Conservation (phyloP, 345 rosid genomes). For the Populus deltoides region DNA sequence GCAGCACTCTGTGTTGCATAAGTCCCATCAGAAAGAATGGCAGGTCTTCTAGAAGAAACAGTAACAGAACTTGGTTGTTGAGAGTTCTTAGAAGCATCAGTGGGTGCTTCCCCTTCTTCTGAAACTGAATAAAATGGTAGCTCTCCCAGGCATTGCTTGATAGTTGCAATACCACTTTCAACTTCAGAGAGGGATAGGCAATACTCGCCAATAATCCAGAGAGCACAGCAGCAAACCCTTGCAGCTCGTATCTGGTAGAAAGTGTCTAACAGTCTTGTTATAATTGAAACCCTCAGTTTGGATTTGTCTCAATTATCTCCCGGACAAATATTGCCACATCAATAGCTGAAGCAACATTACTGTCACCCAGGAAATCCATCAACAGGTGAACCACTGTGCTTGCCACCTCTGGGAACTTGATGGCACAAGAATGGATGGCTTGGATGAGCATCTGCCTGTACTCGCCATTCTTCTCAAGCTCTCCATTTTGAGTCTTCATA, state of each 20-base stretch:
- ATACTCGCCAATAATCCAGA: constrained; percentile 91
- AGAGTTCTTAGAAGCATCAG: constrained; percentile 55
- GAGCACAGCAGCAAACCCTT: constrained; percentile 83
- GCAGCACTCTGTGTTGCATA: constrained; percentile 95
- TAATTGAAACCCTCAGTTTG: constrained; percentile 82
- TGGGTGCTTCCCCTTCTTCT: constrained; percentile 58
- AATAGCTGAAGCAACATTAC: constrained; percentile 83
- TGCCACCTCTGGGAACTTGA: constrained; percentile 93
- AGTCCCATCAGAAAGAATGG: constrained; percentile 87
- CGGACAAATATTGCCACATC: constrained; percentile 78
- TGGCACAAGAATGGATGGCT: constrained; percentile 83
- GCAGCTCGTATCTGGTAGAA: constrained; percentile 89
- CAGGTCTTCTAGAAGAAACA: constrained; percentile 77
- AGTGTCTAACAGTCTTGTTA: constrained; percentile 79
- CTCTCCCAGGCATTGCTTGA: constrained; percentile 87
- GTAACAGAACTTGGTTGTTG: constrained; percentile 53
- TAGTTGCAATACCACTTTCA: constrained; percentile 72
- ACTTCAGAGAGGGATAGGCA: constrained; percentile 85
- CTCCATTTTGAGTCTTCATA: constrained; percentile 83
- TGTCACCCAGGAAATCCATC: constrained; percentile 91
- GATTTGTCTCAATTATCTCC: constrained; percentile 81
- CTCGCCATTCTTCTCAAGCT: constrained; percentile 88
- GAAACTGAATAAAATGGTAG: constrained; percentile 69
- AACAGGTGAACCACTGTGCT: constrained; percentile 86
- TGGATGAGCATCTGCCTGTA: constrained; percentile 92